Base-by-base conservation (phyloP, 2,329 filamentous ascomycete species). In the Monilinia aucupariae region DNA sequence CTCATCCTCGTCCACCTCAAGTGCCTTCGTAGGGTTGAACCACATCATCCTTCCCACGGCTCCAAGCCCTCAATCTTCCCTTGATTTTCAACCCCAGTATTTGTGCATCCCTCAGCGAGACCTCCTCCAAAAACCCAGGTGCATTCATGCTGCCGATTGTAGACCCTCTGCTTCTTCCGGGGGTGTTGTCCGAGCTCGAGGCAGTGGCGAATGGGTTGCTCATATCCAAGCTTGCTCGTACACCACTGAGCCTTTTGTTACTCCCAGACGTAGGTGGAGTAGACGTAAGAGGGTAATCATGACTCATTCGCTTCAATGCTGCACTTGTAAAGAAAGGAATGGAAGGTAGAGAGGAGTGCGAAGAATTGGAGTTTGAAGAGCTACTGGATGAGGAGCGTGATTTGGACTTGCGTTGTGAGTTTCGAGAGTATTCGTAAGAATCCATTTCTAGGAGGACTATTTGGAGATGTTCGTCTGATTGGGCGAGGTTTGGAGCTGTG, bases 391-490 rank as follows among this genome's bases (percentile, higher is more conserved):
- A 55, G 20, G 41, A 25, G 3, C 59, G 39, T 5, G 59, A 55
- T 49, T 55, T 58, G 13, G 41, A 41, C 48, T 52, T 53, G 25
- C 45, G 41, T 25, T 64, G 54, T 25, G 41, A 48, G 22, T 34
- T 17, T 32, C 30, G 41, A 6, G 54, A 34, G 8, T 30, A 34
- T 22, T 58, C 64, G 39, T 63, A 60, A 15, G 56, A 61, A 34
- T 66, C 63, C 64, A 66, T 64, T 49, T 64, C 63, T 17, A 47
- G 34, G 30, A 66, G 64, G 45, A 66, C 52, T 3, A 27, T 56
- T 13, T 63, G 60, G 30, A 65, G 53, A 5, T 59, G 64, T 17
- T 61, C 51, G 30, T 62, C 47, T 13, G 63, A 45, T n/a, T 43
- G 39, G 25, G 52, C 41, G 37, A 60, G 60, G 27, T 65, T 58